These are phyloP conservation scores for Helichrysum umbraculigerum DNA, from an alignment of 129 eudicot genomes.

Conservation along the genomic window DNA sequence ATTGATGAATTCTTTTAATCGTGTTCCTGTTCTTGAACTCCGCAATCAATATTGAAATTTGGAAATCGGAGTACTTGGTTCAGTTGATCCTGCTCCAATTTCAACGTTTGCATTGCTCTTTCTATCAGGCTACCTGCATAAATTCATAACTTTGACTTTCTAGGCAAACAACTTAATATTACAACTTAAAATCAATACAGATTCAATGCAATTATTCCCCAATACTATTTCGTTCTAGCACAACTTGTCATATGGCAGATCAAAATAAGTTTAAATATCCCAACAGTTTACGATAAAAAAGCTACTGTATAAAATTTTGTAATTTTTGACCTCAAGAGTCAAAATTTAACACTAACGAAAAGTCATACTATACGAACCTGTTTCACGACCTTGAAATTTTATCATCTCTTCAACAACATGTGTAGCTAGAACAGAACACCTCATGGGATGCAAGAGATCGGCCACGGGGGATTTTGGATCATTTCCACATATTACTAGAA, in stretches of 20 bases:
- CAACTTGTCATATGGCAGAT: background rate
- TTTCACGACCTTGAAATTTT: background rate
- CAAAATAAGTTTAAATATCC: background rate
- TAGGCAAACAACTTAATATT: background rate
- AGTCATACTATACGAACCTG: background rate
- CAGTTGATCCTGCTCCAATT: background rate
- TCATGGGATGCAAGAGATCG: background rate
- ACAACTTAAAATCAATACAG: background rate
- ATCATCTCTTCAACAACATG: background rate
- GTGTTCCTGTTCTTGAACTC: background rate
- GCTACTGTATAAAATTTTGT: background rate
- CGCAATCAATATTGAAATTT: background rate
- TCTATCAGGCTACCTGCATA: slow-evolving; percentile 1
- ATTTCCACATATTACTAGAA: background rate
- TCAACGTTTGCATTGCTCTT: background rate
- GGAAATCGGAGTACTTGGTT: background rate
- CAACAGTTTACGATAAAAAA: background rate
- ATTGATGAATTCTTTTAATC: background rate
- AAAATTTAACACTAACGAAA: background rate
- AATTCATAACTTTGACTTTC: background rate
- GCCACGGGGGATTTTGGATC: background rate
- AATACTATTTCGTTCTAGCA: background rate
- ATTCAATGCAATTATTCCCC: too few species aligned
- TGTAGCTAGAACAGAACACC: background rate
- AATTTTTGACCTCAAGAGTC: background rate